Evolutionary conservation across 2,329 filamentous ascomycete species (phyloP).

Genomic region (Diaporthe citrichinensis): DNA sequence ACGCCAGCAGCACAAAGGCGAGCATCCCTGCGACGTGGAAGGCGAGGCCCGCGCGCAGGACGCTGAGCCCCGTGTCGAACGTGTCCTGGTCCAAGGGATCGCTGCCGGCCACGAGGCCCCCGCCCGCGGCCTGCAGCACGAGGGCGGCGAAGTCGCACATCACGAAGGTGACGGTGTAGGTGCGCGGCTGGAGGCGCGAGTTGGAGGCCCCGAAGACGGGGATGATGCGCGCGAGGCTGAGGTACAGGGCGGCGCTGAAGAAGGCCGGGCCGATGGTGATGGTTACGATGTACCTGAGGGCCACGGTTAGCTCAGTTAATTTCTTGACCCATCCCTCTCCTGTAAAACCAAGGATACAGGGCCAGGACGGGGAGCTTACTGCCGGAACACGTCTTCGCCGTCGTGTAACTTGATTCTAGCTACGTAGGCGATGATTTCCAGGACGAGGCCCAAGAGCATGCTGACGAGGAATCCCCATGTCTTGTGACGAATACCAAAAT

Average conservation of each 20-base stretch:
- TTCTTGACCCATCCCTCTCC: too few relatives aligned
- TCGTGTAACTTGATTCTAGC: slow-evolving; percentile 58
- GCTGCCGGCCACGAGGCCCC: slow-evolving; percentile 52
- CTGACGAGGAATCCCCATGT: slow-evolving; percentile 40
- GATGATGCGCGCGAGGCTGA: slow-evolving; percentile 68
- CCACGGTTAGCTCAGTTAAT: background rate
- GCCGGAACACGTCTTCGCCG: slow-evolving; percentile 56
- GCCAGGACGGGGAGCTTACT: background rate
- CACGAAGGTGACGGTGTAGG: slow-evolving; percentile 49
- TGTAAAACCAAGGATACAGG: too few relatives aligned
- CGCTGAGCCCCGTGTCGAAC: slow-evolving; percentile 38
- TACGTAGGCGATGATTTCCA: slow-evolving; percentile 63
- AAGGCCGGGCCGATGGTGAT: slow-evolving; percentile 1
- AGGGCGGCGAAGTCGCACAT: slow-evolving; percentile 60
- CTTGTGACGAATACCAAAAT: slow-evolving; percentile 42
- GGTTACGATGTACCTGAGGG: background rate
- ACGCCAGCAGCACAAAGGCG: slow-evolving; percentile 49
- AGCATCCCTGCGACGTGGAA: slow-evolving; percentile 59
- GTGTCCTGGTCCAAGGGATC: slow-evolving; percentile 49
- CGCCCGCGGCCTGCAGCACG: slow-evolving; percentile 60
- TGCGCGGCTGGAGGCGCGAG: slow-evolving; percentile 41
- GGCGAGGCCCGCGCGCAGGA: slow-evolving; percentile 61
- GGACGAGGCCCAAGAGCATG: slow-evolving; percentile 59
- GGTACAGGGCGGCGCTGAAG: slow-evolving; percentile 51
- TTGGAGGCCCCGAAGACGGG: slow-evolving; percentile 40